phyloP scores from a whole-genome alignment of 768 basidiomycete genomes.

The Scleroderma citrinum region DNA sequence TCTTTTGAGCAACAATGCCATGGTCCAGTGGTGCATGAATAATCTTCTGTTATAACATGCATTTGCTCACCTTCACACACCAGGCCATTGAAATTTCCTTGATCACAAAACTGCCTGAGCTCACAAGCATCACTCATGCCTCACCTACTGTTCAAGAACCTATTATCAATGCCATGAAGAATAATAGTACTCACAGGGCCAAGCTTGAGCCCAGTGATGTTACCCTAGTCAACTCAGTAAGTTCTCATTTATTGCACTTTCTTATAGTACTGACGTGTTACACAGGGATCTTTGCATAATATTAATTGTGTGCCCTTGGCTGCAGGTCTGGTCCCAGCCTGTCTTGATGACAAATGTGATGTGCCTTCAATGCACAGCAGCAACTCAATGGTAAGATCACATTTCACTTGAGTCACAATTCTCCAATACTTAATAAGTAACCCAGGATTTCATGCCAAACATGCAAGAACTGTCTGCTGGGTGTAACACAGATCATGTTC shows the following conservation, averaged over 20 bases:
- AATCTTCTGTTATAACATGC: background rate
- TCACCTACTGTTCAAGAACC: background rate
- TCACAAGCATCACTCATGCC: background rate
- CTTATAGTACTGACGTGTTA: too few species aligned
- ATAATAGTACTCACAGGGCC: background rate
- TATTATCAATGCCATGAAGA: background rate
- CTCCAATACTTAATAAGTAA: too few species aligned
- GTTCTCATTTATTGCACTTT: too few species aligned
- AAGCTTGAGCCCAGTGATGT: background rate
- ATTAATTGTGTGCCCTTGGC: background rate
- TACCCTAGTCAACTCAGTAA: background rate
- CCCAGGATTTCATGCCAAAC: too few species aligned
- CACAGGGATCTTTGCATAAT: background rate
- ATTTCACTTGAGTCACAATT: too few species aligned
- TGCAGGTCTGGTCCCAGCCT: background rate
- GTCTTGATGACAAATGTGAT: background rate
- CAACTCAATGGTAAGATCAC: too few species aligned
- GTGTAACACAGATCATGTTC: too few species aligned
- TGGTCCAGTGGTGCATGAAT: background rate
- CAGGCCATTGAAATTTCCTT: background rate
- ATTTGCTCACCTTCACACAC: background rate
- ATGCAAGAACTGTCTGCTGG: too few species aligned
- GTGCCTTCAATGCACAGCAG: background rate
- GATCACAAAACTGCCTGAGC: background rate
- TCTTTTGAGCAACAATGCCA: background rate